Evolutionary conservation across 495 filamentous ascomycete species (phyloP).

Genomic region (Jackrogersella minutella): DNA sequence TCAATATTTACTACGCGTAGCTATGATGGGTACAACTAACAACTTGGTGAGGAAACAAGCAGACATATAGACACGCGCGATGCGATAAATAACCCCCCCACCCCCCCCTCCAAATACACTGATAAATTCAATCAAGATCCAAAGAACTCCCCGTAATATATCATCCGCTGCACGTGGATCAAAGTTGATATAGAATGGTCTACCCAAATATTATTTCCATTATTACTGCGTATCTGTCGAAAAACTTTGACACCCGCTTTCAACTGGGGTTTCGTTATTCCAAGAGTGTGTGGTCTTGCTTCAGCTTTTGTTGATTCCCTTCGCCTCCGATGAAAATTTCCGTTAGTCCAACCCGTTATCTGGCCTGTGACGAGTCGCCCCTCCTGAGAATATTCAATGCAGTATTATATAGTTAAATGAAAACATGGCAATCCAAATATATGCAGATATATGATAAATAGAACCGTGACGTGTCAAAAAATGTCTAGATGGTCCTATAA

Average conservation of each 20-base stretch:
- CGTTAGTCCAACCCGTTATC: conserved; percentile 12
- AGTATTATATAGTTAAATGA: conserved; percentile 27
- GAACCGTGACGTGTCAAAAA: too few species aligned
- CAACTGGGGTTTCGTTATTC: conserved; percentile 15
- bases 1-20: neutral
- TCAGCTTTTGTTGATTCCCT: conserved; percentile 21
- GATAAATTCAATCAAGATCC: too few species aligned
- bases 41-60: neutral
- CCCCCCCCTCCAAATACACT: too few species aligned
- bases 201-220: conserved; percentile 25
- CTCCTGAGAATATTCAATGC: conserved; percentile 28
- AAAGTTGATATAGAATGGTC: conserved; percentile 1
- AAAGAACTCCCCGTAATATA: neutral
- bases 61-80: neutral
- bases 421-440: conserved; percentile 32
- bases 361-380: conserved; percentile 24
- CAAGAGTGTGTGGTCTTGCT: conserved; percentile 1
- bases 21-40: neutral
- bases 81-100: neutral
- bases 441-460: conserved; percentile 33
- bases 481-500: conserved; percentile 52
- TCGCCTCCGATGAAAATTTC: conserved; percentile 15
- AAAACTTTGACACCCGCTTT: conserved; percentile 5
- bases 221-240: conserved; percentile 20
- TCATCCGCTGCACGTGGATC: conserved; percentile 18